Evolutionary conservation across 257 asterid species (phyloP).

Genomic region (Solanum raphanifolium): DNA sequence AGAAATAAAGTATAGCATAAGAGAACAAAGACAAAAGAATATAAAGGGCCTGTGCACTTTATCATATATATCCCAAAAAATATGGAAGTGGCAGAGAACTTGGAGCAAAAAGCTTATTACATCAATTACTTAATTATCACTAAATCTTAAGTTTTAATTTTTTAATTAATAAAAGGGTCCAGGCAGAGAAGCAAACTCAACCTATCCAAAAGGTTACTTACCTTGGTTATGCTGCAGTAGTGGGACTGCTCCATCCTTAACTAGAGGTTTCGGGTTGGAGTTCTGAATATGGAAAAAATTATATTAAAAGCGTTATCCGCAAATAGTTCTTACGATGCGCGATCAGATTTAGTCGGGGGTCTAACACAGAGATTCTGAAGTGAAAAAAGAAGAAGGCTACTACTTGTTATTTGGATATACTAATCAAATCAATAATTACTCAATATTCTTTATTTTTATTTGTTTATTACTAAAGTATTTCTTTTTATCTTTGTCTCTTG

Average conservation of each 20-base stretch:
- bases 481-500: neutral
- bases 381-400: neutral
- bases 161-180: neutral
- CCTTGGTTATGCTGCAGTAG: accelerated
- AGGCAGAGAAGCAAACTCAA: neutral
- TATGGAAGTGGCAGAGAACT: neutral
- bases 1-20: neutral
- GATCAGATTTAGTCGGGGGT: no score
- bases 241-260: no score
- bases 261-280: accelerated
- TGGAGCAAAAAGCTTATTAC: neutral
- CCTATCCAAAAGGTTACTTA: neutral
- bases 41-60: neutral
- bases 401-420: neutral
- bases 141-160: neutral
- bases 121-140: neutral
- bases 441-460: neutral
- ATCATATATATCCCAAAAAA: neutral
- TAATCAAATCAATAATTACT: neutral
- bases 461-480: neutral
- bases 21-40: neutral
- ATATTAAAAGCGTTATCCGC: neutral
- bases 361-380: no score
- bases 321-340: accelerated
- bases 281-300: accelerated